phyloP scores from a whole-genome alignment of 2,329 filamentous ascomycete species.

The Aspergillus tamarii region DNA sequence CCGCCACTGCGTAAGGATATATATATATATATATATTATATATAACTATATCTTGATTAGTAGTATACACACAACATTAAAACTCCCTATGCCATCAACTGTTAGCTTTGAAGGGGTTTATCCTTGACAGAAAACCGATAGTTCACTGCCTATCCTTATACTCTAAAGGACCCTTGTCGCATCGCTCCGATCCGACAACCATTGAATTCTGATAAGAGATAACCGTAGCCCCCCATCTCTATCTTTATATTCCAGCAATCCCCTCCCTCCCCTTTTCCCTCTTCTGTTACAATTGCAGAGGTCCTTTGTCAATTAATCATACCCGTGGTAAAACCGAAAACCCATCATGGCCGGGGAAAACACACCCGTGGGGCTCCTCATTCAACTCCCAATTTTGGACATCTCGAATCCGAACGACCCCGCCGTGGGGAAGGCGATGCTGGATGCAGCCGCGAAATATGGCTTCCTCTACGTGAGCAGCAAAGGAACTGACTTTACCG shows the following conservation, averaged over 20 bases:
- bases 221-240: neutral
- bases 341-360: slow-evolving; percentile 13
- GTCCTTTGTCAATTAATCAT: neutral
- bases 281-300: neutral
- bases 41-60: too few relatives aligned
- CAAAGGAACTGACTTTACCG: slow-evolving; percentile 68
- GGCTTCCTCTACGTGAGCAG: slow-evolving; percentile 91
- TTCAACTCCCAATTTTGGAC: slow-evolving; percentile 78
- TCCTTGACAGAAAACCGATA: neutral
- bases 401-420: slow-evolving; percentile 66
- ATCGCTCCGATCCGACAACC: slow-evolving; percentile 3
- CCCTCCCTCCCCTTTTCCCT: neutral
- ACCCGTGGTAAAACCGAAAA: neutral
- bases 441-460: slow-evolving; percentile 78
- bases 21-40: too few relatives aligned
- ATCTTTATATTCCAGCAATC: neutral
- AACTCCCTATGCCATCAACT: neutral
- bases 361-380: slow-evolving; percentile 25
- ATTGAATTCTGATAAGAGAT: slow-evolving; percentile 4
- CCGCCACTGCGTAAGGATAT: neutral
- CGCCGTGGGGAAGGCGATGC: slow-evolving; percentile 67
- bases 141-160: neutral
- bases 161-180: neutral
- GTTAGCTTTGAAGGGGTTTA: neutral
- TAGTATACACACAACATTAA: too few relatives aligned